Conservation (phyloP, 768 basidiomycete species). For the Exidia glandulosa region DNA sequence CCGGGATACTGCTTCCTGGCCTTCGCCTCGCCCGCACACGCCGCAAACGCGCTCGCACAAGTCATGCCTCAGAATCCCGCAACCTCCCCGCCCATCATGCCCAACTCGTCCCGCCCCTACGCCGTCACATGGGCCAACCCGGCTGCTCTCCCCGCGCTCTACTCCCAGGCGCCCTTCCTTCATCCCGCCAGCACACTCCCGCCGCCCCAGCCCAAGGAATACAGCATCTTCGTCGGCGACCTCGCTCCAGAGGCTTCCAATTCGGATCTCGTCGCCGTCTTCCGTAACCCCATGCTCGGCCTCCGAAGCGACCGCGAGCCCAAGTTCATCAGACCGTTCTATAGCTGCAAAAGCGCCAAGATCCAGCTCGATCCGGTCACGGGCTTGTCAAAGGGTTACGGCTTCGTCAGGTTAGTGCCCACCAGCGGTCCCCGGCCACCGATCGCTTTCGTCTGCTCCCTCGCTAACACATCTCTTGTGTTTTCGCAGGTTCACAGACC, state of each 20-base stretch:
- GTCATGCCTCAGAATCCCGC: conserved; percentile 35
- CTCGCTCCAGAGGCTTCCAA: conserved; percentile 88
- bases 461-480: conserved; percentile 39
- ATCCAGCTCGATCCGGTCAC: conserved; percentile 90
- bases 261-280: conserved; percentile 89
- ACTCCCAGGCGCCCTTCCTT: conserved; percentile 25
- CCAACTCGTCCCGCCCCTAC: conserved; percentile 76
- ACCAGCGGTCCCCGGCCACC: not conserved
- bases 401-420: conserved; percentile 70
- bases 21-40: conserved; percentile 61
- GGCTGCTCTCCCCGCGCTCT: conserved; percentile 4
- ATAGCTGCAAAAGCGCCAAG: conserved; percentile 90
- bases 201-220: conserved; percentile 61
- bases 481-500: conserved; percentile 66
- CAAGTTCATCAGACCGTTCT: conserved; percentile 79
- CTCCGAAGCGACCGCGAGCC: conserved; percentile 79
- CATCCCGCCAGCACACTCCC: conserved; percentile 13
- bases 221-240: conserved; percentile 91
- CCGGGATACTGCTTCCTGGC: conserved; percentile 83
- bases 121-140: conserved; percentile 61
- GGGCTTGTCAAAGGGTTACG: conserved; percentile 82
- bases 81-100: conserved; percentile 52
- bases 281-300: conserved; percentile 80
- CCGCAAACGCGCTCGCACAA: conserved; percentile 59
- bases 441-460: conserved; percentile 7